Evolutionary conservation across 805 yeast species (phyloP), one percentile per base, ranked within the genome.

Genomic region (Saturnispora galanensis): DNA sequence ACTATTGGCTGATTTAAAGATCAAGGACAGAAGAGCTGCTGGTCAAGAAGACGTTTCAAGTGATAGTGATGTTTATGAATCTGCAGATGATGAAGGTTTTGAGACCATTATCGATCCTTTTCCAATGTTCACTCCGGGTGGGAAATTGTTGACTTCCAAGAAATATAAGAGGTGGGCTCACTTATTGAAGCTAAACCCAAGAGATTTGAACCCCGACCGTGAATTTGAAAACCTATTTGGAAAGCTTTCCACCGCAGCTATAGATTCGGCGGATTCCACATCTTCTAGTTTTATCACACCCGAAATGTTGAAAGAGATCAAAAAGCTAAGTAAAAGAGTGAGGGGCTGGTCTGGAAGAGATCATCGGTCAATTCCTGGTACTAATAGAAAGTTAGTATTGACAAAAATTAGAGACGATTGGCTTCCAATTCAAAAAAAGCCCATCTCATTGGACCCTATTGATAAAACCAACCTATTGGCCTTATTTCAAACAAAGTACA

Each of bases 281-380:
- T 74, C 88, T 0, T 77, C 89, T 0, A 67, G 80, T 2, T 76
- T 81, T 31, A 73, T 78, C 0, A 73, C 84, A 0, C 90, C 89
- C 0, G 88, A 81, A 49, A 73, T 77, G 15, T 60, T 83, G 46
- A 74, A 70, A 41, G 85, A 80, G 54, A 74, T 81, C 51, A 81
- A 77, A 53, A 70, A 71, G 61, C 50, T 71, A 63, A 71, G 76
- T 7, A 67, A 71, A 44, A 58, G 73, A n/a, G 77, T 84, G 1
- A 70, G 84, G 53, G 88, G 87, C 18, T 86, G 95, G 95, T 83
- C 87, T 38, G 95, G 95, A 0, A 74, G 76, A 50, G 94, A 85
- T 55, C 76, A 80, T 49, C 63, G 82, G 39, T 65, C 77, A 5
- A 75, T 84, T 3, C 96, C 96, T 0, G 90, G 90, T 26, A 76